Percentiles rank a stretch among this genome's conserved stretches.
Evolutionary conservation across 139 green algal species (phyloP).

Genomic region (Yamagishiella unicocca): DNA sequence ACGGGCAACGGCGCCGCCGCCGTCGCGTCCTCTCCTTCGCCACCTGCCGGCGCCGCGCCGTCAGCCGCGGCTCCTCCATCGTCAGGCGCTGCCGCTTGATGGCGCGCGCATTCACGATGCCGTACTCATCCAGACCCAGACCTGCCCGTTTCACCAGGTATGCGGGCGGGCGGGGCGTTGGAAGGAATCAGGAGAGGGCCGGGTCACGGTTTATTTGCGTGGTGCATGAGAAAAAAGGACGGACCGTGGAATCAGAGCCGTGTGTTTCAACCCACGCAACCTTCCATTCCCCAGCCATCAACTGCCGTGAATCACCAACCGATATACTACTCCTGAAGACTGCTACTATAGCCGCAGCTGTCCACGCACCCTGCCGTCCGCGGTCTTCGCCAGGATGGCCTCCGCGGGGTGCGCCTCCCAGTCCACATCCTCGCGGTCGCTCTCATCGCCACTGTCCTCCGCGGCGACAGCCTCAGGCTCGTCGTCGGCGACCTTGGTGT

Average conservation of each 20-base stretch:
- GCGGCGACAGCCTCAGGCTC: not conserved
- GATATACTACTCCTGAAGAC: too few relatives aligned
- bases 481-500: not conserved
- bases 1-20: not conserved
- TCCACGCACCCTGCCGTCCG: conserved; percentile 15
- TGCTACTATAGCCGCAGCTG: too few relatives aligned
- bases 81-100: conserved; percentile 43
- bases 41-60: not conserved
- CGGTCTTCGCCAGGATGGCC: conserved; percentile 30
- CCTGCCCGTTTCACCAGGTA: conserved; percentile 36
- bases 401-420: conserved; percentile 42
- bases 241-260: too few relatives aligned
- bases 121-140: conserved; percentile 40
- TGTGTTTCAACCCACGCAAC: too few relatives aligned
- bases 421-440: conserved; percentile 40
- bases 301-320: too few relatives aligned
- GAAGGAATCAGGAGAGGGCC: too few relatives aligned
- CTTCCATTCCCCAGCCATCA: too few relatives aligned
- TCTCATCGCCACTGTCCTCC: conserved; percentile 12
- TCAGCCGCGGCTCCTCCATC: not conserved
- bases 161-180: not conserved
- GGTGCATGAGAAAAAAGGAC: not conserved
- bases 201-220: too few relatives aligned
- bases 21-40: not conserved
- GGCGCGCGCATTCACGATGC: conserved; percentile 26